These are phyloP conservation scores for Aspergillus kassunensis DNA, from an alignment of 495 filamentous ascomycete genomes.

Conservation along the genomic window DNA sequence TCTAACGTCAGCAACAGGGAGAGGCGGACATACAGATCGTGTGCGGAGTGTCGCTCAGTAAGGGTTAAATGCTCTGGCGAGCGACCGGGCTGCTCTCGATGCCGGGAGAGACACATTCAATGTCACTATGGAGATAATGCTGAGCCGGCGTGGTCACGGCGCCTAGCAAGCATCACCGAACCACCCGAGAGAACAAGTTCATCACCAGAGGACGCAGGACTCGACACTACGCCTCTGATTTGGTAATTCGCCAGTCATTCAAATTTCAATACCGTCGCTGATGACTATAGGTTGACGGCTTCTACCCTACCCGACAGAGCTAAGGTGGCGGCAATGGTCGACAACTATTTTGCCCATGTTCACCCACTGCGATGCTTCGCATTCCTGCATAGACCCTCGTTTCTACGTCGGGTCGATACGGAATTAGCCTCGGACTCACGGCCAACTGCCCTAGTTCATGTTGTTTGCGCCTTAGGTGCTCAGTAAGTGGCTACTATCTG, in stretches of 20 bases:
- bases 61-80: slow-evolving; percentile 37
- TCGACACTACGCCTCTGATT: background rate
- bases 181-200: slow-evolving; percentile 4
- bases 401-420: slow-evolving; percentile 28
- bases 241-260: background rate
- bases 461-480: slow-evolving; percentile 34
- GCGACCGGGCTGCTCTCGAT: slow-evolving; percentile 28
- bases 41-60: slow-evolving; percentile 26
- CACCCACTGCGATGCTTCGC: slow-evolving; percentile 35
- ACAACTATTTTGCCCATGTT: slow-evolving; percentile 36
- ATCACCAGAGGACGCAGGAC: background rate
- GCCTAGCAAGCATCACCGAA: background rate
- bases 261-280: background rate
- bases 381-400: slow-evolving; percentile 34
- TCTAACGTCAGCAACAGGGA: background rate
- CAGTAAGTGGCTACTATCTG: slow-evolving; percentile 22
- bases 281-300: slow-evolving; percentile 16
- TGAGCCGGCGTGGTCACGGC: slow-evolving; percentile 27
- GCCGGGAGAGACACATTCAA: slow-evolving; percentile 19
- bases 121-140: slow-evolving; percentile 29
- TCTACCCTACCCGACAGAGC: slow-evolving; percentile 19
- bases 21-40: slow-evolving; percentile 33
- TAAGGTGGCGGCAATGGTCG: slow-evolving; percentile 24
- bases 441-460: slow-evolving; percentile 26
- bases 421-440: slow-evolving; percentile 9